Evolutionary conservation across 352 stramenopile species (phyloP).

Genomic region (Blastocystis sp.): DNA sequence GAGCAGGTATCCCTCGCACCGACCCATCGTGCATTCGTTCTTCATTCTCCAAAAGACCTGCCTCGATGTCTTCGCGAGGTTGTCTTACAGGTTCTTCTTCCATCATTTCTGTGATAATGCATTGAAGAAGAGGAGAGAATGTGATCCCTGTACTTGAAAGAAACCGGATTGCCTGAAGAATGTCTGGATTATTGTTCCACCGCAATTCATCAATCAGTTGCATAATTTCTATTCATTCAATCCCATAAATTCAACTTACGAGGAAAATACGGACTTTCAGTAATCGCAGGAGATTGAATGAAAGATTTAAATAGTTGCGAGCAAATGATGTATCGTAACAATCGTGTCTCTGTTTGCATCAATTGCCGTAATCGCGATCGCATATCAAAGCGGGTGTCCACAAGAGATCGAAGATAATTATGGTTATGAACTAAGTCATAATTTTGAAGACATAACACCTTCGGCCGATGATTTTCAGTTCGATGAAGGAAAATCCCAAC

Average conservation of each 20-base stretch:
- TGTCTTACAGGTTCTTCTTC: neutral
- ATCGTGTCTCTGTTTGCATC: neutral
- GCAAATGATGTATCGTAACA: slow-evolving; percentile 15
- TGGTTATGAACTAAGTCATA: neutral
- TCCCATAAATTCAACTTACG: neutral
- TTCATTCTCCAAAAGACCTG: neutral
- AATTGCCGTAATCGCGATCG: neutral
- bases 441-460: neutral
- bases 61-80: neutral
- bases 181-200: neutral
- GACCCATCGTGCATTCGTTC: neutral
- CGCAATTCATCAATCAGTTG: slow-evolving; percentile 19
- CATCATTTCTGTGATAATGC: neutral
- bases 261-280: neutral
- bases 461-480: neutral
- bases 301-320: slow-evolving; percentile 51
- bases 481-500: neutral
- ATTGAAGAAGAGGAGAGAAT: neutral
- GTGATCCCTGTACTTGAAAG: neutral
- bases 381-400: neutral
- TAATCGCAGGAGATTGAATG: slow-evolving; percentile 32
- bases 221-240: slow-evolving; percentile 30
- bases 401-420: neutral
- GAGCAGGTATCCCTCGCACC: neutral
- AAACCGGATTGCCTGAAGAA: neutral